Evolutionary conservation across 139 green algal genomes (phyloP).

Genomic region (Coccomyxa sp.): DNA sequence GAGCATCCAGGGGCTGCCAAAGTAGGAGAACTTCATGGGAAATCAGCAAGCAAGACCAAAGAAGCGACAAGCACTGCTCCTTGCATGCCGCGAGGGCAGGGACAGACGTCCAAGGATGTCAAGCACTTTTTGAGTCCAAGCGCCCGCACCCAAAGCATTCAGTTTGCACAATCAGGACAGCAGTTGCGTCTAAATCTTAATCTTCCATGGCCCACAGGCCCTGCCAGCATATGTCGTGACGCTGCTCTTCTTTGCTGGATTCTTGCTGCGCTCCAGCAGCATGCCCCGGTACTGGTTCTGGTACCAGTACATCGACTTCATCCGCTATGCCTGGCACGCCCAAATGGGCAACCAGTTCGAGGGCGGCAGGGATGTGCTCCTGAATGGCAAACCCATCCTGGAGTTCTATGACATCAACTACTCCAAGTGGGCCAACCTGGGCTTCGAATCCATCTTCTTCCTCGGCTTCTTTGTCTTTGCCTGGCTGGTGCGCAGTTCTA

Average conservation of each 20-base stretch:
- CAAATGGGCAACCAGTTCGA: constrained; percentile 67
- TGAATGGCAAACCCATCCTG: constrained; percentile 19
- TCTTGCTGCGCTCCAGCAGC: neutral
- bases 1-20: no score
- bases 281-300: neutral
- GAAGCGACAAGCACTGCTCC: no score
- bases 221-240: constrained; percentile 35
- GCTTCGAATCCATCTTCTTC: constrained; percentile 50
- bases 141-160: no score
- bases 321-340: constrained; percentile 7
- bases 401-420: constrained; percentile 51
- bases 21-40: no score
- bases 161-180: no score
- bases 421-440: constrained; percentile 58
- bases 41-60: no score
- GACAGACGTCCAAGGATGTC: no score
- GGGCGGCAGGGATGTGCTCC: neutral
- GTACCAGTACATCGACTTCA: constrained; percentile 8
- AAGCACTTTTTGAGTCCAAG: no score
- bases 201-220: neutral
- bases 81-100: no score
- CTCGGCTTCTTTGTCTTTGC: constrained; percentile 48
- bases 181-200: no score
- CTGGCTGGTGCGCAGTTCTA: neutral
- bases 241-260: constrained; percentile 57